Evolutionary conservation across 208 protist species (phyloP), one percentile per base, ranked within the genome.

Genomic region (Leishmania lainsoni): DNA sequence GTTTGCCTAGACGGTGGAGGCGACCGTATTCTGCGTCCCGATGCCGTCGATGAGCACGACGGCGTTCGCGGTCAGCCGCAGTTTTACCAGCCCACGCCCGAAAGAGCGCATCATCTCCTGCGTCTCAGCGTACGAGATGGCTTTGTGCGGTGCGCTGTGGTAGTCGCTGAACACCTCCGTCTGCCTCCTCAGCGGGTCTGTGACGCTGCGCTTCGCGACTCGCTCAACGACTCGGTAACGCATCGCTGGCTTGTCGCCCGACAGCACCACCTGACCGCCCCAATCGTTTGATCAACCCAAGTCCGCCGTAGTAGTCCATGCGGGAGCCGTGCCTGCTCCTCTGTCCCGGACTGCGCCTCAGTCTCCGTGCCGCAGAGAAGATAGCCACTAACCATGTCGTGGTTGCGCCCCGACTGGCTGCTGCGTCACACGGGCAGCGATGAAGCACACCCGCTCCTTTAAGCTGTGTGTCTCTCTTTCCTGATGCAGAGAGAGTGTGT

Each of bases 1-100:
- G 81, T 93, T 96, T 29, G 93, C 82, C 84, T 97, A 96, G 48
- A 91, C 91, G 32, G 94, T 97, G 35, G 83, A 86, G 78, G 75
- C 89, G 51, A 93, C 66, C 86, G 95, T 91, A 49, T 85, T 69
- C 81, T 96, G 92, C 48, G 87, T 81, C 91, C 91, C 94, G 66
- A 94, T 91, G 58, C 87, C 93, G 73, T 94, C 95, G 16, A 91
- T 77, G 20, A 87, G 83, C 39, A 91, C 87, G 52, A 96, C 71
- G 90, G 91, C 95, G 85, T 96, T 90, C 86, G 90, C 91, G n/a
- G 93, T 45, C 42, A 45, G 42, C 42, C 42, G 42, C 42, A 45
- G 71, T 6, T 72, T 65, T 26, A 59, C 56, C 35, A 96, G 87
- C n/a, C 90, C 90, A 32, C 81, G 70, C 0, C 90, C 89, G 83